Base-by-base conservation (phyloP, 805 yeast genomes). In the Candida suzukii region DNA sequence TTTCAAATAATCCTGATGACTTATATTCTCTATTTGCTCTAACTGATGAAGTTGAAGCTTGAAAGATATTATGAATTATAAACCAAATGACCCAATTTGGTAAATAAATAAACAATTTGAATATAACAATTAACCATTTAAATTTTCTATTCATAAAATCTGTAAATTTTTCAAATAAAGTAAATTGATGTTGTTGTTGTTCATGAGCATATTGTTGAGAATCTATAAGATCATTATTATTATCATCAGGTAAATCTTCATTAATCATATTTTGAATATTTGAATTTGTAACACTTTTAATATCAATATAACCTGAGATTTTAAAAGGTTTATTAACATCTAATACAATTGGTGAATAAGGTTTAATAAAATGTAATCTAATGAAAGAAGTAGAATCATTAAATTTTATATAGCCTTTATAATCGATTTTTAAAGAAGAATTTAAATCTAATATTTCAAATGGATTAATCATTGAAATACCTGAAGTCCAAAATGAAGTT, bases 401-500 rank as follows among this genome's bases (percentile, higher is more conserved):
- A 35, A 61, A 55, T 41, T 67, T 67, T 37, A 68, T 60, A 56
- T 68, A 67, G 2, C 82, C 76, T 17, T 64, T 57, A 20, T 58
- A 54, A 43, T 67, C 67, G 14, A 71, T 64, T 27, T 53, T 59
- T 32, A 63, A 60, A 43, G 41, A 56, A 29, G 58, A 57, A 40
- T 53, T 56, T 33, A 51, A 54, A 44, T 53, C 64, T 36, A 67
- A 49, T 16, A 57, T 59, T 41, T 63, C 60, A 54, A 79, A 81
- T 0, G 88, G 88, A 50, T 83, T 87, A 29, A 67, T 61, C 22
- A 60, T 51, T 0, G 83, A 74, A 28, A 83, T 83, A 5, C 85
- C 85, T 0, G 95, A 70, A 2, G 95, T 85, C 75, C 84, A 86
- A 82, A 86, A 88, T 14, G 85, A 74, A 4, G 95, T 79, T 49